Base-by-base conservation (phyloP, 2,329 filamentous ascomycete genomes). In the Talaromyces atroroseus region DNA sequence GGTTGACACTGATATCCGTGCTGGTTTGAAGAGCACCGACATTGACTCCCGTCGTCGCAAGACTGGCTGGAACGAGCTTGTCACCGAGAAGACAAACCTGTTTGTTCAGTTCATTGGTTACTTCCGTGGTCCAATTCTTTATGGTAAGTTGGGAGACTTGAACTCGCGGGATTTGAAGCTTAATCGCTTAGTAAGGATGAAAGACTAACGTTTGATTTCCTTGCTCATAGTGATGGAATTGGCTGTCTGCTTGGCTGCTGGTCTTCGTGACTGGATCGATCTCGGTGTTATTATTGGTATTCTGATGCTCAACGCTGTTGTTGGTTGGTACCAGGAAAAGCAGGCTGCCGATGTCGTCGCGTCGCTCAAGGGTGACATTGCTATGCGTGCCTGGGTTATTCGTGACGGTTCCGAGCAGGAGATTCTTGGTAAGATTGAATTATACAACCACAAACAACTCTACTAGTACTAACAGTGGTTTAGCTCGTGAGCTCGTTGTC, bases 281-380 rank as follows among this genome's bases (percentile, higher is more conserved):
- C 81, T 88, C 64, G 85, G 84, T 78, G 84, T 89, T 71, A 88
- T 88, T 69, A 81, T 85, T 64, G 86, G 80, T 75, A 88, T 89
- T 70, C 75, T 89, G 56, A 66, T 85, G 68, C 83, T 89, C 59
- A 89, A 89, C 75, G 86, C 85, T 59, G 76, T 83, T 63, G 85
- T 88, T 70, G 86, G 86, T 75, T 88, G 85, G 81, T 88, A 88
- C 71, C 86, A 88, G 70, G 85, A 88, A 74, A 88, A 88, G 76
- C 85, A 88, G 72, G 86, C 85, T 63, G 85, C 84, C 60, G 85
- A 88, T 73, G 84, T 88, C 63, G 85, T 87, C 65, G 85, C 85
- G 44, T 82, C 78, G 60, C 76, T 88, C 60, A 88, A 88, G 76
- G 86, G 86, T 73, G 86, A 88, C 65, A 88, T 89, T 66, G 85